Evolutionary conservation across 257 asterid species (phyloP).

Genomic region (Solanum lycopersicoides): DNA sequence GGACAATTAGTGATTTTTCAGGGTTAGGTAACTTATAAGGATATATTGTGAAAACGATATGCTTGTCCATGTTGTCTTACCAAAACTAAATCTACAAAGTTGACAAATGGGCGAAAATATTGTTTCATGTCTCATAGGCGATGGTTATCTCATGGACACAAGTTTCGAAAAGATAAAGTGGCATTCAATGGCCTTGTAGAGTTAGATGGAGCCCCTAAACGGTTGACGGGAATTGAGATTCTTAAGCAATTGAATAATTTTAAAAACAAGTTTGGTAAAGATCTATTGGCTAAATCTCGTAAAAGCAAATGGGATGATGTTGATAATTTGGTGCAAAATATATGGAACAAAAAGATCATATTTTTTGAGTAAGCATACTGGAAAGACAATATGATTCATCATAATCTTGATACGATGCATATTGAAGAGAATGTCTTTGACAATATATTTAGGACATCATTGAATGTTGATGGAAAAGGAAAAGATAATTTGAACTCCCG

Average conservation of each 20-base stretch:
- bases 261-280: not conserved
- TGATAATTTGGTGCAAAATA: not conserved
- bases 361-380: slow-evolving; percentile 5
- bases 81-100: not conserved
- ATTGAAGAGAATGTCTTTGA: slow-evolving; percentile 2
- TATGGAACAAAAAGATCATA: slow-evolving; percentile 1
- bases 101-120: not conserved
- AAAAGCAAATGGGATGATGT: not conserved
- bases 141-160: not conserved
- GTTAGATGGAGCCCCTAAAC: not conserved
- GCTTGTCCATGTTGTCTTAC: not conserved
- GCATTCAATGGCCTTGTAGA: not conserved
- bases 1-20: not conserved
- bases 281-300: not conserved
- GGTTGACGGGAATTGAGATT: not conserved
- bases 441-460: not conserved
- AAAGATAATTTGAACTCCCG: too few species aligned
- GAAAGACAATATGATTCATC: not conserved
- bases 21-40: not conserved
- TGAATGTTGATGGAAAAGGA: too few species aligned
- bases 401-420: slow-evolving; percentile 3
- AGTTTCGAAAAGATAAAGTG: not conserved
- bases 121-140: not conserved
- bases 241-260: not conserved
- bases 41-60: not conserved